A percentile compares a stretch with the other conserved stretches of the same genome.
These are phyloP conservation scores for Artemisia annua DNA, from an alignment of 129 eudicot genomes.

Conservation along the genomic window DNA sequence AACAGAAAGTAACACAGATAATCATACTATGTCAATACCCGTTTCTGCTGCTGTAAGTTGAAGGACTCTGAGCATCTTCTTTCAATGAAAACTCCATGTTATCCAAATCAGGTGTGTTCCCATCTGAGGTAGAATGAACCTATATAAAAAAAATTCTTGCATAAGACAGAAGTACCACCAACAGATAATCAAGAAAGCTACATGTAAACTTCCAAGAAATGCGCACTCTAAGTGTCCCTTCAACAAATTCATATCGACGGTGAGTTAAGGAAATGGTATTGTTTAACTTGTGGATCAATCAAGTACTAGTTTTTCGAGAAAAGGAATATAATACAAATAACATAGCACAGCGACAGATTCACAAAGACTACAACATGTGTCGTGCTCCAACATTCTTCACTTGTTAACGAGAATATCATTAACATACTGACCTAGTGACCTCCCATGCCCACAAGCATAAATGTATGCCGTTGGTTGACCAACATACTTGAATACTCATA, in stretches of 20 bases:
- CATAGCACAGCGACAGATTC: not conserved
- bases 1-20: slow-evolving; percentile 11
- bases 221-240: slow-evolving; percentile 3
- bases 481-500: not conserved
- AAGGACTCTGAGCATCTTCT: slow-evolving; percentile 62
- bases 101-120: slow-evolving; percentile 40
- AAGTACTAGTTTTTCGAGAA: not conserved
- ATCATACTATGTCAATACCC: slow-evolving; percentile 35
- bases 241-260: slow-evolving; percentile 12
- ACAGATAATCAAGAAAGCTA: slow-evolving; percentile 30
- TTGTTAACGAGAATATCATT: not conserved
- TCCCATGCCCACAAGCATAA: slow-evolving; percentile 9
- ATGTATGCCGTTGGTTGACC: not conserved
- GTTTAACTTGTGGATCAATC: not conserved
- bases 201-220: not conserved
- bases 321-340: not conserved
- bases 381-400: not conserved
- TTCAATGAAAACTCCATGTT: slow-evolving; percentile 42
- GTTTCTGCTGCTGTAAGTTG: slow-evolving; percentile 35
- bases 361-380: slow-evolving; percentile 3
- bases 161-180: slow-evolving; percentile 38
- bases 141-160: slow-evolving; percentile 41
- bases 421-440: not conserved
- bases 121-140: slow-evolving; percentile 54
- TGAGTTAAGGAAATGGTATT: slow-evolving; percentile 5